Percentiles rank a stretch among this genome's conserved stretches.
Conservation (phyloP, 345 rosid genomes). For the Linum tenue region DNA sequence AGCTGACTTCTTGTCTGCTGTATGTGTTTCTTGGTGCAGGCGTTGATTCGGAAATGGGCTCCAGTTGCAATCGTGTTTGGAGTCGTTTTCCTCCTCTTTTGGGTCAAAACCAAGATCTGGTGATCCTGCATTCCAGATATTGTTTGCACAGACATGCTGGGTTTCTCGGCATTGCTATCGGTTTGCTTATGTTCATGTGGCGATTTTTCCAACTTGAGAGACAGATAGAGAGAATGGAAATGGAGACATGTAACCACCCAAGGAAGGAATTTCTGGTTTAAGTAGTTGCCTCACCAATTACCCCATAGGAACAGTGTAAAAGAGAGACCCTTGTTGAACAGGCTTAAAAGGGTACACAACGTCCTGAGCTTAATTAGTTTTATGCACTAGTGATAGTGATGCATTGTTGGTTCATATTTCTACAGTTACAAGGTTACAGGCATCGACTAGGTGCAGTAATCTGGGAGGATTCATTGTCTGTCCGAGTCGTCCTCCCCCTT, state of each 20-base stretch:
- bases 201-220: background rate
- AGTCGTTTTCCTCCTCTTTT: slow-evolving; percentile 86
- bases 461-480: too few species aligned
- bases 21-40: slow-evolving; percentile 38
- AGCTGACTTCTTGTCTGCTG: background rate
- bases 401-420: too few species aligned
- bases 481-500: too few species aligned
- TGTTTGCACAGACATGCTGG: background rate
- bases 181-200: background rate
- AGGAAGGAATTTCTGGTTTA: background rate
- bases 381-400: too few species aligned
- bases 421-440: too few species aligned
- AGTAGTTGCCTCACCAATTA: background rate
- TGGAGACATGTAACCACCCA: background rate
- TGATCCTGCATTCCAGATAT: slow-evolving; percentile 28
- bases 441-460: too few species aligned
- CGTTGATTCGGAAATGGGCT: slow-evolving; percentile 93
- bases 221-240: background rate
- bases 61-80: slow-evolving; percentile 89
- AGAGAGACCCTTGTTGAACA: background rate
- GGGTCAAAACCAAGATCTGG: slow-evolving; percentile 88
- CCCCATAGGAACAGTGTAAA: background rate
- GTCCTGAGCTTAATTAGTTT: too few species aligned
- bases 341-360: too few species aligned
- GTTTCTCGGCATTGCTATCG: too few species aligned